Evolutionary conservation across 352 stramenopile species (phyloP), one percentile per base, ranked within the genome.

Genomic region (Phytophthora chlamydospora): DNA sequence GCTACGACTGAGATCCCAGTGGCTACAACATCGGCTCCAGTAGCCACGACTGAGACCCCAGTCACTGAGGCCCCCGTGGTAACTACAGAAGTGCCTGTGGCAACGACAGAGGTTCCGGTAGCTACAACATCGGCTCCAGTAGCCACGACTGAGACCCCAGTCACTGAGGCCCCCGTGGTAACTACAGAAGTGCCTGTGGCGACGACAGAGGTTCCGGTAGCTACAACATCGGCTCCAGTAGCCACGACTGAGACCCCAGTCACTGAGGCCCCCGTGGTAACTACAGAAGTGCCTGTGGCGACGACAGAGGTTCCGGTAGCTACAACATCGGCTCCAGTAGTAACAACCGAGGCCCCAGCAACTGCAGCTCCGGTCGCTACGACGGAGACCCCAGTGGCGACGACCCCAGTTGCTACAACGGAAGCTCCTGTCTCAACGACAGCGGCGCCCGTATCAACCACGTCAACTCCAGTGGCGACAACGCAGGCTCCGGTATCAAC

Each of bases 111-210:
- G 33, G 21, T 14, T 8, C 32, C 32, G 12, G 31, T 8, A 21
- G 6, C 36, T 5, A 46, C 40, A 29, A 54, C 41, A 34, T 9
- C 35, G 19, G 36, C 46, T n/a, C 46, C 61, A 8, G 27, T 34
- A 1, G 39, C 32, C 33, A 39, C 49, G 35, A 51, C 46, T 31
- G 27, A 42, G 31, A 19, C 24, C 6, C n/a, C 29, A 27, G 19
- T 2, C 19, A 36, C 47, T n/a, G 24, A 27, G 13, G 38, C 16
- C 6, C 38, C 38, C 0, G n/a, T 43, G 10, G 38, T n/a, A 2
- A 47, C 41, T 6, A 34, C 41, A n/a, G 0, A 29, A 11, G 13
- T 19, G 9, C 41, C 41, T 10, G 41, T 33, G 21, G 11, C 41
- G 6, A 33, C 41, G 16, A 41, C 45, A 33, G n/a, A 40, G 16